Percentiles rank a stretch among this genome's conserved stretches.
These are phyloP conservation scores for Tulasnella sp. DNA, from an alignment of 768 basidiomycete species.

Conservation along the genomic window DNA sequence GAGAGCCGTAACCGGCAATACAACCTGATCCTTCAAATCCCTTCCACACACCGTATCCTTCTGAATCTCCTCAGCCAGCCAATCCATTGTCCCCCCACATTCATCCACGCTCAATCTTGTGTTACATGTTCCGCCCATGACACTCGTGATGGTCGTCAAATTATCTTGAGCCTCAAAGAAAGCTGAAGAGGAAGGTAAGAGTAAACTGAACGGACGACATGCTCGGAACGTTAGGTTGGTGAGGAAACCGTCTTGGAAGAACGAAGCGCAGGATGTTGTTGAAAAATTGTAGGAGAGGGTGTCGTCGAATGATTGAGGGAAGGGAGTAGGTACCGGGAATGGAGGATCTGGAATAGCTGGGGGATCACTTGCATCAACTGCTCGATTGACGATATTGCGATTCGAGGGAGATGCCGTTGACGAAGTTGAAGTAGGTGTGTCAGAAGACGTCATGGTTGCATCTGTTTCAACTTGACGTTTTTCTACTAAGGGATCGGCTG, in stretches of 20 bases:
- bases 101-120: constrained; percentile 11
- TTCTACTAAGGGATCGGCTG: background rate
- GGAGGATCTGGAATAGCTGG: constrained; percentile 9
- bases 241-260: constrained; percentile 22
- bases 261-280: constrained; percentile 22
- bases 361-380: no score
- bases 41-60: constrained; percentile 19
- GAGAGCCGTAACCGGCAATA: constrained; percentile 21
- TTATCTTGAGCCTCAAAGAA: constrained; percentile 20
- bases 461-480: background rate
- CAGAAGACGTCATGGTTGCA: background rate
- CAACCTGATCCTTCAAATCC: constrained; percentile 19
- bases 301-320: constrained; percentile 21
- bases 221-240: constrained; percentile 18
- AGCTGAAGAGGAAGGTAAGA: constrained; percentile 16
- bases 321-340: constrained; percentile 14
- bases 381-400: no score
- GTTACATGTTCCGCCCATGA: constrained; percentile 21
- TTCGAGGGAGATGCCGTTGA: background rate
- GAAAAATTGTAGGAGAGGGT: constrained; percentile 24
- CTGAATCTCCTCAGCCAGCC: constrained; percentile 15
- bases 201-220: constrained; percentile 20
- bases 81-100: constrained; percentile 20
- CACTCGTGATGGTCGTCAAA: constrained; percentile 19
- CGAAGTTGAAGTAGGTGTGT: background rate